These are phyloP conservation scores for Aspergillus calidoustus DNA, from an alignment of 2,329 filamentous ascomycete genomes.

Conservation along the genomic window DNA sequence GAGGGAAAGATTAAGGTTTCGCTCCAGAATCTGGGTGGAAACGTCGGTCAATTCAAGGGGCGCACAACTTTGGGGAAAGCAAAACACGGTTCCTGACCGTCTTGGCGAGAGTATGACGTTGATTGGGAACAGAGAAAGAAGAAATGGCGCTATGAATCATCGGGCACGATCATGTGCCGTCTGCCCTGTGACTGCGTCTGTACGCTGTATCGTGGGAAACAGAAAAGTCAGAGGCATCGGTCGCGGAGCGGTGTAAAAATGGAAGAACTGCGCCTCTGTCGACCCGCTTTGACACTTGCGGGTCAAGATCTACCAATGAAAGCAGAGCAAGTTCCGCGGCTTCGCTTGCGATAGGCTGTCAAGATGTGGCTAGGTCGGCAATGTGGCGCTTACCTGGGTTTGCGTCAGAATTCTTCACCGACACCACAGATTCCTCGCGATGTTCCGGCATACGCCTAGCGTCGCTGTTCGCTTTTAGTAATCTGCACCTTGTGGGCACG, in stretches of 20 bases:
- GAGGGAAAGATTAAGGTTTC: constrained; percentile 17
- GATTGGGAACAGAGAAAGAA: background rate
- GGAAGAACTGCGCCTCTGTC: constrained; percentile 26
- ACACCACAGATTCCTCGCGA: constrained; percentile 13
- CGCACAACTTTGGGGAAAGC: background rate
- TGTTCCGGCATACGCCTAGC: constrained; percentile 21
- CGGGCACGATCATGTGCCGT: constrained; percentile 11
- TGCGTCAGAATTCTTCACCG: constrained; percentile 23
- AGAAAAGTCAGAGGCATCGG: background rate
- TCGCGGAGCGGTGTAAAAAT: constrained; percentile 28
- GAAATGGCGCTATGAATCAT: constrained; percentile 2
- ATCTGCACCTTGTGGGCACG: constrained; percentile 14
- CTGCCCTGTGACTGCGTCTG: constrained; percentile 12
- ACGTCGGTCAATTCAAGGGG: constrained; percentile 22
- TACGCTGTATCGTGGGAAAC: constrained; percentile 4
- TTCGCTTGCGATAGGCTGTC: constrained; percentile 23
- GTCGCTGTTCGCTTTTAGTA: constrained; percentile 7
- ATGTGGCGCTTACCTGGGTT: constrained; percentile 25
- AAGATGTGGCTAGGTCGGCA: constrained; percentile 25
- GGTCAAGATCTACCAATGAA: constrained; percentile 25
- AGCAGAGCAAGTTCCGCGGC: constrained; percentile 23
- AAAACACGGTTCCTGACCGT: constrained; percentile 21
- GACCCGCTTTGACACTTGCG: constrained; percentile 16
- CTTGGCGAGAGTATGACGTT: constrained; percentile 17
- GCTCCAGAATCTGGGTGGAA: constrained; percentile 17